Evolutionary conservation across 2,329 filamentous ascomycete species (phyloP).

Genomic region (Diatrype stigma): DNA sequence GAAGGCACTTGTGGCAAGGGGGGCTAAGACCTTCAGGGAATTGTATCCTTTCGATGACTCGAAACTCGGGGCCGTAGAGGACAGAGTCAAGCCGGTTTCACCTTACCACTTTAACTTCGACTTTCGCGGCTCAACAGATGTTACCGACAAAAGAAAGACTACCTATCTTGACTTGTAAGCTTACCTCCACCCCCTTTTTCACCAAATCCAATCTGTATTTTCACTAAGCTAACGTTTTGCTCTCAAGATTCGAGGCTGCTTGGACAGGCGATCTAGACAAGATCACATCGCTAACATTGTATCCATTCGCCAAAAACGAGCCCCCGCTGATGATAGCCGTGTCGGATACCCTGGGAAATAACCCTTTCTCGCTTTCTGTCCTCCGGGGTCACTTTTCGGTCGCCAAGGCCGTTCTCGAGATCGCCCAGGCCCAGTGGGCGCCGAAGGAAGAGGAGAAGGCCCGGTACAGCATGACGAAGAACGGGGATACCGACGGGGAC

Average conservation of each 20-base stretch:
- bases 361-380: constrained; percentile 65
- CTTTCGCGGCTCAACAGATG: constrained; percentile 51
- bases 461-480: constrained; percentile 42
- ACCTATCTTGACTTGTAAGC: constrained; percentile 63
- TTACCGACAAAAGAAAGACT: constrained; percentile 48
- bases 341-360: constrained; percentile 45
- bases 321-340: constrained; percentile 62
- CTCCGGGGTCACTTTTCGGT: constrained; percentile 60
- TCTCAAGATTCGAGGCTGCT: constrained; percentile 62
- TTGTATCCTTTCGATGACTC: too few relatives aligned
- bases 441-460: constrained; percentile 49
- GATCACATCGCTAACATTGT: constrained; percentile 61
- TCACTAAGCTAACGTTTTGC: constrained; percentile 18
- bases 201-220: background rate
- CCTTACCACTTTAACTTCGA: constrained; percentile 46
- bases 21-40: constrained; percentile 64
- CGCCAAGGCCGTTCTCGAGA: constrained; percentile 65
- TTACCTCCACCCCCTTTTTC: background rate
- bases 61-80: constrained; percentile 31
- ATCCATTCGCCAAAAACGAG: constrained; percentile 52
- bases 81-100: constrained; percentile 17
- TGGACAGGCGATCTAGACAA: constrained; percentile 65
- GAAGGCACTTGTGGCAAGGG: constrained; percentile 47
- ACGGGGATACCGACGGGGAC: constrained; percentile 31
- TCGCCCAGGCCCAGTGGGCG: constrained; percentile 64